phyloP scores from a whole-genome alignment of 805 yeast genomes.

The Yamadazyma olivae region DNA sequence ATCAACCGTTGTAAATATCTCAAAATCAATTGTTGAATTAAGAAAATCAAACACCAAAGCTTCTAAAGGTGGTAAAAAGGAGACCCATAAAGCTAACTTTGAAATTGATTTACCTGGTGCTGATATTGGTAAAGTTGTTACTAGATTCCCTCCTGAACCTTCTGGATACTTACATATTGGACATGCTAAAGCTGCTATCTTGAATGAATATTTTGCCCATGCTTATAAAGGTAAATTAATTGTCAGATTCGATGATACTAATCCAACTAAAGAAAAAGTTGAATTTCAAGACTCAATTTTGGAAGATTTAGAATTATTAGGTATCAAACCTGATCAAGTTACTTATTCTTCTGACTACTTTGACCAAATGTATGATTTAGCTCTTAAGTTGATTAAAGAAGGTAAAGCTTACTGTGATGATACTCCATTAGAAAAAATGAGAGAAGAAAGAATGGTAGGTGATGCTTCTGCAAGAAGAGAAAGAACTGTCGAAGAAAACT shows the following conservation, averaged over 20 bases:
- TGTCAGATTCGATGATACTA: constrained; percentile 96
- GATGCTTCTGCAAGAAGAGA: constrained; percentile 89
- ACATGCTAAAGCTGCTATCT: constrained; percentile 96
- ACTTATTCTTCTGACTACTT: constrained; percentile 95
- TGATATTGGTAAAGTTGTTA: constrained; percentile 89
- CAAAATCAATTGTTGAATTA: constrained; percentile 68
- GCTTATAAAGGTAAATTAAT: constrained; percentile 95
- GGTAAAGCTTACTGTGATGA: constrained; percentile 98
- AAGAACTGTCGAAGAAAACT: constrained; percentile 88
- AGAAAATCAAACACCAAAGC: constrained; percentile 59
- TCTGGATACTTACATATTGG: constrained; percentile 99
- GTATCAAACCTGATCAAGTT: constrained; percentile 85
- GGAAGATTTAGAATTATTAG: constrained; percentile 86
- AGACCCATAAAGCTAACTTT: constrained; percentile 88
- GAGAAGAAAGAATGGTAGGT: constrained; percentile 99
- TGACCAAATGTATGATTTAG: constrained; percentile 83
- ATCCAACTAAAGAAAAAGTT: constrained; percentile 92
- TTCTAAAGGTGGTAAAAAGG: constrained; percentile 63
- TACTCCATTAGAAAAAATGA: constrained; percentile 90
- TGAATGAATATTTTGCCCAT: constrained; percentile 95
- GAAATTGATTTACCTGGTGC: constrained; percentile 94
- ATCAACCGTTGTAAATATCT: constrained; percentile 61
- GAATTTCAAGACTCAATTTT: constrained; percentile 94
- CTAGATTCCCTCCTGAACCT: constrained; percentile 99
- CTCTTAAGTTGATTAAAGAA: constrained; percentile 83